These are phyloP conservation scores for Irpex sp. DNA, from an alignment of 1,284 basidiomycete genomes.

Conservation along the genomic window DNA sequence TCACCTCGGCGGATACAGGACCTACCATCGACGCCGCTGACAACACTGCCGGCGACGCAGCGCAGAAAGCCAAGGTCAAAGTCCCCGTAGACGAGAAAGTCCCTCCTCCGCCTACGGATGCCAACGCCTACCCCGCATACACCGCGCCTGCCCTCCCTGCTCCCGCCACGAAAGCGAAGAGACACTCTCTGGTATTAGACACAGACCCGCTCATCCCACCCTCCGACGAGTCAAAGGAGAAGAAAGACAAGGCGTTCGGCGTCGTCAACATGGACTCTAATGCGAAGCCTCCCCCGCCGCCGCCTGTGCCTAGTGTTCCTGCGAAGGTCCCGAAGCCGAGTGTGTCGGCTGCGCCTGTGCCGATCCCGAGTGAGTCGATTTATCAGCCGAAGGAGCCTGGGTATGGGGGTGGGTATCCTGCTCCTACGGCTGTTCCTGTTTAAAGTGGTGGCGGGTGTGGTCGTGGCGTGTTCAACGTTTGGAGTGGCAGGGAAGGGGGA, in stretches of 20 bases:
- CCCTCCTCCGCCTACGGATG: not conserved
- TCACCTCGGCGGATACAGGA: conserved; percentile 4
- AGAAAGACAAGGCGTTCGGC: conserved; percentile 18
- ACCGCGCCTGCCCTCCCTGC: not conserved
- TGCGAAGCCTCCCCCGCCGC: not conserved
- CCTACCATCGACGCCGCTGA: conserved; percentile 4
- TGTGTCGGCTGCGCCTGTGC: not conserved
- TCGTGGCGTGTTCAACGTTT: too few relatives aligned
- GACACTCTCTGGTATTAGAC: conserved; percentile 23
- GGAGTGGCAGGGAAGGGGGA: too few relatives aligned
- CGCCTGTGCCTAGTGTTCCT: not conserved
- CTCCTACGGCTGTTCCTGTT: too few relatives aligned
- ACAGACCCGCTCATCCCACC: conserved; percentile 19
- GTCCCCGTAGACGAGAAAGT: not conserved
- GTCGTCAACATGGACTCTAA: conserved; percentile 29
- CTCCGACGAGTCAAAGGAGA: conserved; percentile 3
- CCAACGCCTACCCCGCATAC: conserved; percentile 3
- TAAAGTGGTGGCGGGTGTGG: too few relatives aligned
- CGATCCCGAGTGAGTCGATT: not conserved
- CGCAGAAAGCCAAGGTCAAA: not conserved
- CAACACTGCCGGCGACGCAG: not conserved
- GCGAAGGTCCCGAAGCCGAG: not conserved
- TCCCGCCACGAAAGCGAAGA: conserved; percentile 3
- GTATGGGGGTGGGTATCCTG: not conserved
- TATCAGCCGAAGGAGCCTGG: not conserved